Base-by-base conservation (phyloP, 2,329 filamentous ascomycete species). In the Hypoxylon sp. region DNA sequence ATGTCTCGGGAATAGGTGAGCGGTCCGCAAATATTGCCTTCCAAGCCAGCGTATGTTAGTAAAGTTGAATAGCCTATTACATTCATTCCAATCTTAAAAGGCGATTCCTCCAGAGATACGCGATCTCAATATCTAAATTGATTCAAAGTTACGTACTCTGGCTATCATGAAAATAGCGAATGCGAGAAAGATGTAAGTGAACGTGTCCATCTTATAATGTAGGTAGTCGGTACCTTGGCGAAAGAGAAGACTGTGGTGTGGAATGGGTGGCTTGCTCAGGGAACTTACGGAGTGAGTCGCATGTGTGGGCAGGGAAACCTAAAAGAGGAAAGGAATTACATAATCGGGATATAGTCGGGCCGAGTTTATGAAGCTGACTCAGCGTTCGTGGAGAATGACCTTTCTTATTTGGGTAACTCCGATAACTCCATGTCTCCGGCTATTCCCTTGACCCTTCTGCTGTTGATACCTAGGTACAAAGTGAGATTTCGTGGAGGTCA, bases 1-100 rank as follows among this genome's bases (percentile, higher is more conserved):
- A 47, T 14, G 45, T 30, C 12, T 47, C 45, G n/a, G 45, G 45
- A 25, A 47, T 47, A 2, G 45, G 45, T 47, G 45, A 47, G 45
- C 45, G 45, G 25, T 47, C 45, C 14, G 23, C 45, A 30, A 47
- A 47, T n/a, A 47, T 11, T 30, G 25, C 45, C 45, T 47, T 47
- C 14, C 45, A 47, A 16, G 25, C 14, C 45, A 46, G 7, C 8
- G 12, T 9, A 46, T 27, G 45, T 47, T 27, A 47, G 45, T n/a
- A 29, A 27, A 47, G 25, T 27, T 29, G 14, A 29, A 6, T 30
- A 30, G 37, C 16, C 6, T 19, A 41, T 11, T 41, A 9, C 16
- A 16, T 7, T 47, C 32, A 53, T 16, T 11, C 14, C 25, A 30
- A n/a, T 25, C 14, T 47, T 5, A 19, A 27, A 23, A 11, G 12